phyloP scores from a whole-genome alignment of 139 green algal species.

The Chlorella vulgaris region DNA sequence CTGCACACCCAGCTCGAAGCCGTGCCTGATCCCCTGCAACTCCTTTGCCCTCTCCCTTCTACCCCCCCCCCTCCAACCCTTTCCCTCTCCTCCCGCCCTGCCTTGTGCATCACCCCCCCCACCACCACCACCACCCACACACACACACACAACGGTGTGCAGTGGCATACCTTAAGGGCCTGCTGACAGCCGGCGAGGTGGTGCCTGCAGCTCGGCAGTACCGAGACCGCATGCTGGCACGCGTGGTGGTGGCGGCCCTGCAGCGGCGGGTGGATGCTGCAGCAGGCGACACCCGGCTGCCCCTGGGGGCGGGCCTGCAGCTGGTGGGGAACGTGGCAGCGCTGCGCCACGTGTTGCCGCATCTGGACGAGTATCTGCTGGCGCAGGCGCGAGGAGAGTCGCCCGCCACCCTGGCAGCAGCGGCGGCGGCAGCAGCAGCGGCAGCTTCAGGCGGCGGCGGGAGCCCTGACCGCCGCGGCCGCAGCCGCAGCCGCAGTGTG shows the following conservation, averaged over 20 bases:
- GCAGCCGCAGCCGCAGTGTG: slow-evolving; percentile 24
- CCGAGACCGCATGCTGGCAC: slow-evolving; percentile 60
- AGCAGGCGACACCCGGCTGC: background rate
- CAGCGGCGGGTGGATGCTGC: slow-evolving; percentile 32
- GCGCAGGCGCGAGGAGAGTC: slow-evolving; percentile 31
- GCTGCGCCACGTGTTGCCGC: slow-evolving; percentile 35
- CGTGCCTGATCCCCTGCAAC: no score
- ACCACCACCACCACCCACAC: background rate
- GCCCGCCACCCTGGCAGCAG: background rate
- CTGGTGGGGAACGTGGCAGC: slow-evolving; percentile 56
- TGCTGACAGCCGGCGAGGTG: slow-evolving; percentile 69
- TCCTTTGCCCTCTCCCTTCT: no score
- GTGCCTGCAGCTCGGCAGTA: slow-evolving; percentile 50
- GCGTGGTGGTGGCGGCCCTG: slow-evolving; percentile 38
- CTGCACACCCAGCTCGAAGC: no score
- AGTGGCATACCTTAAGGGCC: slow-evolving; percentile 53
- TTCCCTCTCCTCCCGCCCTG: background rate
- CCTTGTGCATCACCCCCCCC: background rate
- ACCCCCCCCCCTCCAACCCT: no score
- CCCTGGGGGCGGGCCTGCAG: slow-evolving; percentile 48
- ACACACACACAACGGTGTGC: background rate
- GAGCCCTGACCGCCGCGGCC: slow-evolving; percentile 10
- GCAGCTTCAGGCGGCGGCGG: background rate
- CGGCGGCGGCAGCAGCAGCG: background rate
- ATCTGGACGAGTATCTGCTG: slow-evolving; percentile 64